Evolutionary conservation across 208 protist genomes (phyloP).

Genomic region (Leishmania guyanensis): DNA sequence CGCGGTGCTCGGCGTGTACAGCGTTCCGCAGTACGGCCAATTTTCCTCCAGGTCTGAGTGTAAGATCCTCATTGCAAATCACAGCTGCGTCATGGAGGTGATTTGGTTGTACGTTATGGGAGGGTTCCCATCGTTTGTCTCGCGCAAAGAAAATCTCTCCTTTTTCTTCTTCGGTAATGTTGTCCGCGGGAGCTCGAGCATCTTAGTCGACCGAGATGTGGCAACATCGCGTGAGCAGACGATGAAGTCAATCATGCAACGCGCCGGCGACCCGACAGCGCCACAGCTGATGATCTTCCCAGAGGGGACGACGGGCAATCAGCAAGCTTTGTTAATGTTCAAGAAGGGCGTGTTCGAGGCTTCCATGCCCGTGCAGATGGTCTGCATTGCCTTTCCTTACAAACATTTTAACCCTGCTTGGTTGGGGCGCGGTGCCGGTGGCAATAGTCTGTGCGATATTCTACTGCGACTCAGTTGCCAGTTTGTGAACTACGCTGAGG

Average conservation of each 20-base stretch:
- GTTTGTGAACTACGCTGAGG: constrained; percentile 84
- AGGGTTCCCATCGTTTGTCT: constrained; percentile 81
- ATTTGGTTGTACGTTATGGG: constrained; percentile 59
- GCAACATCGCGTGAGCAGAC: constrained; percentile 58
- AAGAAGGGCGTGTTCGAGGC: constrained; percentile 87
- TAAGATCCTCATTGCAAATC: constrained; percentile 80
- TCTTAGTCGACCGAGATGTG: constrained; percentile 77
- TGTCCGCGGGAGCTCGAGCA: constrained; percentile 47
- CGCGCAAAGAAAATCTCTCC: constrained; percentile 69
- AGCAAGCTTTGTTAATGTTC: constrained; percentile 78
- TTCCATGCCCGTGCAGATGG: constrained; percentile 86
- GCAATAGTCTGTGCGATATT: constrained; percentile 69
- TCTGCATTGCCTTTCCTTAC: constrained; percentile 85
- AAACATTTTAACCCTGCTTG: constrained; percentile 89
- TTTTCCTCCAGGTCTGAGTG: constrained; percentile 50
- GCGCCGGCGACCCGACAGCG: constrained; percentile 50
- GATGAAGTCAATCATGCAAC: constrained; percentile 51
- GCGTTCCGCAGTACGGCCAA: constrained; percentile 62
- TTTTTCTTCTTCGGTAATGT: constrained; percentile 68
- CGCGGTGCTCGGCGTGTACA: constrained; percentile 58
- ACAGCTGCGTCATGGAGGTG: constrained; percentile 84
- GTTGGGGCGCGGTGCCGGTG: constrained; percentile 71
- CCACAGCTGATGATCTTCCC: constrained; percentile 89
- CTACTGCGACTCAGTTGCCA: constrained; percentile 77
- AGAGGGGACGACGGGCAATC: constrained; percentile 86